phyloP scores from a whole-genome alignment of 306 rosid species.

The Bauhinia variegata region DNA sequence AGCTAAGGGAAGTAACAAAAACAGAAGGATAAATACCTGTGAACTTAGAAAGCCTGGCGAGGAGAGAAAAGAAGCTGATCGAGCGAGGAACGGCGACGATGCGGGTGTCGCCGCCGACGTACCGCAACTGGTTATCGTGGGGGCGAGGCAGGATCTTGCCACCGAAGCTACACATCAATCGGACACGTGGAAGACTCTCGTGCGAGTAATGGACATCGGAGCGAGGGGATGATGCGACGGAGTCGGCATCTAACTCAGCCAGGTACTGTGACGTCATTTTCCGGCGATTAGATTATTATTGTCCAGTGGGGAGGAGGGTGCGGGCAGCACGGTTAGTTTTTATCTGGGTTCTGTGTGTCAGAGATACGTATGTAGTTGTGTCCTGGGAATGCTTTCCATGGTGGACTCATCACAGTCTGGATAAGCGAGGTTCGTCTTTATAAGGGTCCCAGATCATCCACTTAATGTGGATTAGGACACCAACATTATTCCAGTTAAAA shows the following conservation, averaged over 20 bases:
- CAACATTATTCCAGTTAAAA: neutral
- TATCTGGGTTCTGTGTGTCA: slow-evolving; percentile 9
- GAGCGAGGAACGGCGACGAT: slow-evolving; percentile 78
- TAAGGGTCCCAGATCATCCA: slow-evolving; percentile 15
- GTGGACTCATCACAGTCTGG: neutral
- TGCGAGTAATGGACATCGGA: slow-evolving; percentile 56
- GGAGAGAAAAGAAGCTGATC: slow-evolving; percentile 62
- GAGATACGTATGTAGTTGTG: slow-evolving; percentile 25
- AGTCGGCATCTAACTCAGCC: slow-evolving; percentile 67
- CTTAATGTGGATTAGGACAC: slow-evolving; percentile 5
- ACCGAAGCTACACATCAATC: slow-evolving; percentile 98
- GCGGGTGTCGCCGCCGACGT: slow-evolving; percentile 95
- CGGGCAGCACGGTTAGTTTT: neutral
- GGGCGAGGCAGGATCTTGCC: slow-evolving; percentile 92
- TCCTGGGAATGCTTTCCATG: slow-evolving; percentile 22
- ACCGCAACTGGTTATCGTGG: slow-evolving; percentile 90
- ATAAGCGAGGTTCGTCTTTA: slow-evolving; percentile 13
- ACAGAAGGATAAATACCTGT: slow-evolving; percentile 41
- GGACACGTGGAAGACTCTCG: slow-evolving; percentile 56
- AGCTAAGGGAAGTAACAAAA: too few relatives aligned
- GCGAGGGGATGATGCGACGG: slow-evolving; percentile 79
- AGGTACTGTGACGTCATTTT: slow-evolving; percentile 61
- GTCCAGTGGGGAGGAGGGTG: neutral
- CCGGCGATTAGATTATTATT: neutral
- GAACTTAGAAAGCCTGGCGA: slow-evolving; percentile 77